Percentiles rank a stretch among this genome's conserved stretches.
phyloP scores from a whole-genome alignment of 495 filamentous ascomycete genomes.

The Lophiostoma macrostomum region DNA sequence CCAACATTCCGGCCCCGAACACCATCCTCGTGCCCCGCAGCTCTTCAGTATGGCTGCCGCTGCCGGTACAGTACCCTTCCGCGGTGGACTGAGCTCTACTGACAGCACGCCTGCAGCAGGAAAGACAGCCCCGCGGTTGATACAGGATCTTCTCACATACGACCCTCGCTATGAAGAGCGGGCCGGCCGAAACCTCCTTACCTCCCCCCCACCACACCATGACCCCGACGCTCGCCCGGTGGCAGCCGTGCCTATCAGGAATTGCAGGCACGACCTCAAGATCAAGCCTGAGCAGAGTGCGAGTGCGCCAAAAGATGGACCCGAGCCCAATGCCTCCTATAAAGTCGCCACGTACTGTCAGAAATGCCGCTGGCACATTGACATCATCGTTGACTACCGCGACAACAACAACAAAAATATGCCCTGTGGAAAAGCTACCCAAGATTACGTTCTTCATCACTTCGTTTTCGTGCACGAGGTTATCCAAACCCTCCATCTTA shows the following conservation, averaged over 20 bases:
- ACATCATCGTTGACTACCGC: conserved; percentile 42
- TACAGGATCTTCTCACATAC: conserved; percentile 56
- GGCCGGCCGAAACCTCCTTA: conserved; percentile 53
- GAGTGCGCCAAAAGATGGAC: conserved; percentile 41
- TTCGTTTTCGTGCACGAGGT: conserved; percentile 31
- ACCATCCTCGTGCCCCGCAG: no score
- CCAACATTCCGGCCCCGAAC: no score
- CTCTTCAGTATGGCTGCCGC: neutral
- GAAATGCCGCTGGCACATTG: conserved; percentile 28
- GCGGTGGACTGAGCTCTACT: no score
- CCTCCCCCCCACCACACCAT: conserved; percentile 50
- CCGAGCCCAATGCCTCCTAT: conserved; percentile 43
- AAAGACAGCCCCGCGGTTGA: conserved; percentile 61
- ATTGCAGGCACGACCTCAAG: conserved; percentile 57
- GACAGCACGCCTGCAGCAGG: conserved; percentile 45
- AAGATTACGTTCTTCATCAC: conserved; percentile 42
- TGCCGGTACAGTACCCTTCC: no score
- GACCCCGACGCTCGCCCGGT: conserved; percentile 31
- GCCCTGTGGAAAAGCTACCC: conserved; percentile 36
- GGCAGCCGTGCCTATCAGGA: conserved; percentile 30
- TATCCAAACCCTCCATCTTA: neutral
- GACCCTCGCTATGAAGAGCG: conserved; percentile 51
- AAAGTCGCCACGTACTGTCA: conserved; percentile 56
- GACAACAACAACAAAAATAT: conserved; percentile 12
- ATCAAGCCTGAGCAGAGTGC: conserved; percentile 54